Conservation (phyloP, 352 stramenopile species). For the Globisporangium echinulatum region DNA sequence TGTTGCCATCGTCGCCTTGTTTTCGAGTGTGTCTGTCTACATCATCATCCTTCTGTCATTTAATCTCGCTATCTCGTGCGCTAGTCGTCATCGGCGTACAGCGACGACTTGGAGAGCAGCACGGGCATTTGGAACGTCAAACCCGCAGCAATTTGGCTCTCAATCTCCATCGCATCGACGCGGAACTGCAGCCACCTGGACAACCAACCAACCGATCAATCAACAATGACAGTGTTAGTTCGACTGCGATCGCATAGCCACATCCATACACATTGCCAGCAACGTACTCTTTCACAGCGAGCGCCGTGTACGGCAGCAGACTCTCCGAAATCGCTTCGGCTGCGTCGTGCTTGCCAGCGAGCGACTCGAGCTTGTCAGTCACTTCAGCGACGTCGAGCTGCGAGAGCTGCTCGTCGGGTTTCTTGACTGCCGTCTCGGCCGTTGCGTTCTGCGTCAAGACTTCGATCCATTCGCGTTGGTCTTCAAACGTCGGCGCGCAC, state of each 20-base stretch:
- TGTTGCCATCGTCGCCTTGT: too few species aligned
- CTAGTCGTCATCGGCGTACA: conserved; percentile 85
- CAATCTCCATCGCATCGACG: conserved; percentile 82
- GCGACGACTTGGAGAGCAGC: conserved; percentile 80
- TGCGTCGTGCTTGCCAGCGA: conserved; percentile 73
- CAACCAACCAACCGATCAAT: neutral
- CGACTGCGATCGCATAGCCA: neutral
- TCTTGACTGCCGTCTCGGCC: conserved; percentile 71
- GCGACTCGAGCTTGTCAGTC: conserved; percentile 65
- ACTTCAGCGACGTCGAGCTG: conserved; percentile 73
- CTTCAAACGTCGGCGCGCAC: conserved; percentile 78
- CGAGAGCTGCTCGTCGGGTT: conserved; percentile 62
- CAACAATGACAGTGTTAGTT: conserved; percentile 10
- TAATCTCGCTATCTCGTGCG: neutral
- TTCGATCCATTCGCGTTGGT: conserved; percentile 87
- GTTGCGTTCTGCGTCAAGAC: conserved; percentile 82
- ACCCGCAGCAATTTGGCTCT: conserved; percentile 71
- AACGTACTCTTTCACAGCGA: conserved; percentile 85
- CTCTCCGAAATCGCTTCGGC: conserved; percentile 58
- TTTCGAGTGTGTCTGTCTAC: too few species aligned
- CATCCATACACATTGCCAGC: neutral
- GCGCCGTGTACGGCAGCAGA: conserved; percentile 71
- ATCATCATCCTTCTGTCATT: too few species aligned
- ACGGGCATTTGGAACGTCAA: conserved; percentile 80
- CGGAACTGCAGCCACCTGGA: conserved; percentile 80